Evolutionary conservation across 805 yeast species (phyloP), one percentile per base, ranked within the genome.

Genomic region (Debaryomyces tyrocola): DNA sequence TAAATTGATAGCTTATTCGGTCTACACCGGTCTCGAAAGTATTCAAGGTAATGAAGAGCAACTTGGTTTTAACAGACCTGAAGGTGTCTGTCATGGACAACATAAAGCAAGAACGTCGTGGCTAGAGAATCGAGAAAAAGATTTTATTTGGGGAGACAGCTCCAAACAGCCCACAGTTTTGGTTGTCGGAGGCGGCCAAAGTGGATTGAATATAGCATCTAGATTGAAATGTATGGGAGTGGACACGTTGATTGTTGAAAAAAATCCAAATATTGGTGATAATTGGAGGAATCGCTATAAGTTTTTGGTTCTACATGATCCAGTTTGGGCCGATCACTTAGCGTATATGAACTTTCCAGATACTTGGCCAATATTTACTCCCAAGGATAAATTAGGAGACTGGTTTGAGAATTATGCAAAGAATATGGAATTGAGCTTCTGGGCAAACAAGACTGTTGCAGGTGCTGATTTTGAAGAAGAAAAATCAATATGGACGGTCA

Each of bases 161-260:
- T 17, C 10, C 10, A 24, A 24, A 24, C 10, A 70, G 51, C 78
- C 78, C 6, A 37, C 63, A 14, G 77, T 73, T 18, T 56, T 74
- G 34, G 58, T 74, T 48, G 71, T 74, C 42, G 78, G 79, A 38
- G 79, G 75, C 48, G 79, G 79, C 21, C 79, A 74, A 55, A 66
- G 67, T 47, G 78, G 78, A 4, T 55, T 74, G 27, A 66, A 69
- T 18, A 54, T 64, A 28, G 77, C 77, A 34, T 75, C 78, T 0
- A 56, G 74, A 41, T 56, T 73, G 55, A 69, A 70, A 47, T 58
- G 60, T 7, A 59, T 70, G 58, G 78, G 79, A 10, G 59, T 73
- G 36, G 64, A 66, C 40, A 55, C 69, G 1, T 58, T 74, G 39
- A 64, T 74, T 40, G 61, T 74, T 20, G 77, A 73, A 34, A 58